phyloP scores from a whole-genome alignment of 371 early-diverging fungal genomes.

The Lichtheimia hyalospora region DNA sequence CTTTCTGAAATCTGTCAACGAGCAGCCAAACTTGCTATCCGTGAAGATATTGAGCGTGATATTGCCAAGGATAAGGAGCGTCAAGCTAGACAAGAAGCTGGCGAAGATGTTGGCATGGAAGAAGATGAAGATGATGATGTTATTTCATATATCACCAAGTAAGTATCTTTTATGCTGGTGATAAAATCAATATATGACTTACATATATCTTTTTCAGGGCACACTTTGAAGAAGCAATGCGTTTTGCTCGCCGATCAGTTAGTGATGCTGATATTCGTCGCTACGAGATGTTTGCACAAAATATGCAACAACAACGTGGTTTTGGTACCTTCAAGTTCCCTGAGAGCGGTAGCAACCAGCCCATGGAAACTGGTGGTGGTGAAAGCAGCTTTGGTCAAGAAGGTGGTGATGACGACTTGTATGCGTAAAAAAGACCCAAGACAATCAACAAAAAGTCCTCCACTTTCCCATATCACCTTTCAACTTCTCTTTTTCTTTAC shows the following conservation, averaged over 20 bases:
- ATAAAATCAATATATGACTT: not conserved
- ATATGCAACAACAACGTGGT: conserved; percentile 92
- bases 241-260: conserved; percentile 96
- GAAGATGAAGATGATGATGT: conserved; percentile 75
- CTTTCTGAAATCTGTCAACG: conserved; percentile 99
- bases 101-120: conserved; percentile 75
- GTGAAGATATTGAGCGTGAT: conserved; percentile 97
- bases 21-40: conserved; percentile 99
- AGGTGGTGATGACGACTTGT: conserved; percentile 57
- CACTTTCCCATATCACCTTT: too few species aligned
- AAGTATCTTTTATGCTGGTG: conserved; percentile 1
- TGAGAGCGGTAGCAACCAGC: conserved; percentile 55
- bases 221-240: conserved; percentile 99
- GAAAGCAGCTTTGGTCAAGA: conserved; percentile 49
- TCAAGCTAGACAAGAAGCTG: conserved; percentile 68
- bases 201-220: conserved; percentile 34
- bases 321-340: conserved; percentile 96
- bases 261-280: conserved; percentile 96
- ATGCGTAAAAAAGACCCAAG: conserved; percentile 33
- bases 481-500: not conserved
- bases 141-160: conserved; percentile 90
- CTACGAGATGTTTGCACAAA: conserved; percentile 99
- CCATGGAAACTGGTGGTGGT: conserved; percentile 28
- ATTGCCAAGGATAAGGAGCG: conserved; percentile 71
- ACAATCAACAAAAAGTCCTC: not conserved